Base-by-base conservation (phyloP, 495 filamentous ascomycete genomes). In the Jackrogersella multiformis region DNA sequence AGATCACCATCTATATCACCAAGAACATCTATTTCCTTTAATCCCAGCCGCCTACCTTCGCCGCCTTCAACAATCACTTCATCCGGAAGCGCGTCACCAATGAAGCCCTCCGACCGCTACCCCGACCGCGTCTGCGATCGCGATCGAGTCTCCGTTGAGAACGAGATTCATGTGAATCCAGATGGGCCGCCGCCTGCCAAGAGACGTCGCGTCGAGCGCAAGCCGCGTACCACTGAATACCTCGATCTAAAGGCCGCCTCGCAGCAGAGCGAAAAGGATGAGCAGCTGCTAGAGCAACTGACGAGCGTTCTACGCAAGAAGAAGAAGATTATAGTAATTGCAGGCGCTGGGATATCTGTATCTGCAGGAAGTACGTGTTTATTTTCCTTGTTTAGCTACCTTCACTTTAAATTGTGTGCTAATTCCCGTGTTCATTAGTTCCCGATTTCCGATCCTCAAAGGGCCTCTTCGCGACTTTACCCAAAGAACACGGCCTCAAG, bases 321-420 rank as follows among this genome's bases (percentile, higher is more conserved):
- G 78, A 89, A 90, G 76, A 97, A 97, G 79, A 97, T 99, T 69
- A 92, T 99, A 16, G 92, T 97, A 39, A 92, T 99, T 77, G 94
- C 94, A 28, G 95, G 95, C 49, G 95, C 95, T 30, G 95, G 95
- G 52, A 98, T 99, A 63, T 98, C 95, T 34, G 94, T 96, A 12
- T 92, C 93, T 44, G 96, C 95, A 66, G 95, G 95, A 56, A 95
- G 93, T 97, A 89, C 70, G 92, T 89, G 56, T 71, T 71, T 21
- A 23, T n/a, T 32, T 52, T 49, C 23, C 5, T 35, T 7, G 2
- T 45, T 34, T 60, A 13, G 15, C 44, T 26, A 23, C 35, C 16
- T 23, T 24, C 32, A 20, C 21, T 61, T 8, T 13, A 13, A 61
- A 46, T 53, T 18, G 54, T 52, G 56, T 79, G 48, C 79, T 78